Evolutionary conservation across 176 grass and related monocot species (phyloP), one percentile per base, ranked within the genome.

Genomic region (Panicum miliaceum): DNA sequence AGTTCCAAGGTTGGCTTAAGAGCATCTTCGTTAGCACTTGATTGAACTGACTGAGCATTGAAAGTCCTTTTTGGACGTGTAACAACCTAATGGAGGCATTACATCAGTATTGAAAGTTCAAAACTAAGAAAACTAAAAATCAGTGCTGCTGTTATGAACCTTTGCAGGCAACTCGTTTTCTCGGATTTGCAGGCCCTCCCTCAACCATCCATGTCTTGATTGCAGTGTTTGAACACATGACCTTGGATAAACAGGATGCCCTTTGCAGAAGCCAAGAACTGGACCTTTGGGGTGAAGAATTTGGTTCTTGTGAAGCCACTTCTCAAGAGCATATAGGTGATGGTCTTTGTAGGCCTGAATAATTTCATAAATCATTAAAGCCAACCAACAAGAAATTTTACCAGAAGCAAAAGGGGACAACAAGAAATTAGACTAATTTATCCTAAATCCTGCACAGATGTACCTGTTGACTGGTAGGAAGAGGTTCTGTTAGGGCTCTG

Each of bases 381-480:
- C 64, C 52, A 64, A 77, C 34, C 26, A 68, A 68, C 8, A 81
- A n/a, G 22, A 8, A 77, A 84, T 51, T 42, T 61, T 61, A 15
- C 23, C 80, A 43, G 70, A 89, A 80, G 19, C 52, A 81, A 12
- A 75, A 64, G 42, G 69, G 8, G 0, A 32, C n/a, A 65, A 81
- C 22, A 81, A 41, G 7, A 85, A 29, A 7, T 45, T 40, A 72
- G 14, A 53, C 15, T 53, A 76, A 76, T 68, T 36, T 37, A 16
- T 87, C 54, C 60, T 42, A 71, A 70, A 85, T 75, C 19, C 56
- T 69, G 36, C 46, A 71, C 70, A 7, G 43, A 40, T 71, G 57
- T 95, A 92, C 96, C 87, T 90, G 89, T 90, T 98, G 93, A 91
- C 79, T 95, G 45, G 93, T 98, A 82, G 96, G 96, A 93, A 98